Evolutionary conservation across 805 yeast genomes (phyloP).

Genomic region (Pichia rugopelliculosa): DNA sequence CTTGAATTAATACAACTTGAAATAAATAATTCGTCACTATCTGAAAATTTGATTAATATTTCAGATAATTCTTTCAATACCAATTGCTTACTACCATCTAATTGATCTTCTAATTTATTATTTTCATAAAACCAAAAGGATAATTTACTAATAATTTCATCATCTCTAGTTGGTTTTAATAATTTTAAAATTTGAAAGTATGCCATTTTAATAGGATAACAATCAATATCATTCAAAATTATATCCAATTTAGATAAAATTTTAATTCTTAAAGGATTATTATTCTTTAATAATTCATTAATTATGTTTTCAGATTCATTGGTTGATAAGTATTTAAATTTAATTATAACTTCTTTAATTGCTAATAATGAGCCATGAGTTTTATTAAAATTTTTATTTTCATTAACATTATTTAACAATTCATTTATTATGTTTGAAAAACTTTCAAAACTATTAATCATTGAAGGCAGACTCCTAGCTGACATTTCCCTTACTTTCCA

Average conservation of each 20-base stretch:
- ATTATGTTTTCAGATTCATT: not conserved
- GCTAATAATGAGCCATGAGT: slow-evolving; percentile 58
- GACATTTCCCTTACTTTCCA: slow-evolving; percentile 92
- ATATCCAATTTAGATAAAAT: slow-evolving; percentile 16
- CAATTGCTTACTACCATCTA: slow-evolving; percentile 47
- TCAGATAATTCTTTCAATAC: slow-evolving; percentile 30
- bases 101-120: slow-evolving; percentile 18
- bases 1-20: slow-evolving; percentile 32
- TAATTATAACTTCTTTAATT: slow-evolving; percentile 29
- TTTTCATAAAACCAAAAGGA: slow-evolving; percentile 32
- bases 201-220: slow-evolving; percentile 19
- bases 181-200: slow-evolving; percentile 17
- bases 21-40: slow-evolving; percentile 15
- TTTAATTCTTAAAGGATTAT: slow-evolving; percentile 1
- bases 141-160: slow-evolving; percentile 18
- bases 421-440: slow-evolving; percentile 21
- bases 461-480: slow-evolving; percentile 56
- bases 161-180: slow-evolving; percentile 1
- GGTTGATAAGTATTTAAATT: slow-evolving; percentile 2
- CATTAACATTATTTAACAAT: slow-evolving; percentile 6
- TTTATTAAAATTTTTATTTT: slow-evolving; percentile 32
- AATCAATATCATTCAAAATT: slow-evolving; percentile 11
- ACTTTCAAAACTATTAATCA: slow-evolving; percentile 31
- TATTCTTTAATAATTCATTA: not conserved
- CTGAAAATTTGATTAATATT: slow-evolving; percentile 25